A percentile compares a stretch with the other conserved stretches of the same genome.
phyloP scores from a whole-genome alignment of 2,329 filamentous ascomycete species.

The Chrysoporthe cubensis region DNA sequence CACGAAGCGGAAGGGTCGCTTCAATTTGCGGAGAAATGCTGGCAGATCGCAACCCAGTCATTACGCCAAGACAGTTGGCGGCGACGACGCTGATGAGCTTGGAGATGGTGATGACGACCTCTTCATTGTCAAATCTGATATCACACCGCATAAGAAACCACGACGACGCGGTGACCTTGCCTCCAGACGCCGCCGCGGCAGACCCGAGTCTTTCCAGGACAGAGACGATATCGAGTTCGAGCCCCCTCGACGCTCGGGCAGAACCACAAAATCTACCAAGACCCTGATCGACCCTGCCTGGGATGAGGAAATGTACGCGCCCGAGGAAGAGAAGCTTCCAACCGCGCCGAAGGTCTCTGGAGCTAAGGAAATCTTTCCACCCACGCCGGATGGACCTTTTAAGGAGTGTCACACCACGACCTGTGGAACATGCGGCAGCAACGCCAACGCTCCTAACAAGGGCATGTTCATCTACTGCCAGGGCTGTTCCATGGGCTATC shows the following conservation, averaged over 20 bases:
- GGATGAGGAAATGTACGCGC: constrained; percentile 58
- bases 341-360: constrained; percentile 60
- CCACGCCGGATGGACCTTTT: constrained; percentile 68
- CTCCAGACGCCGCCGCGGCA: constrained; percentile 27
- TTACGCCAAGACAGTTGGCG: not conserved
- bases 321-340: constrained; percentile 49
- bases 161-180: constrained; percentile 28
- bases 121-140: constrained; percentile 36
- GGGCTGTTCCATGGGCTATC: constrained; percentile 83
- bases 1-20: constrained; percentile 12
- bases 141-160: constrained; percentile 31
- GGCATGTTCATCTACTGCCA: constrained; percentile 85
- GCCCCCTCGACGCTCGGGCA: constrained; percentile 51
- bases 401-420: constrained; percentile 66
- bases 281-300: constrained; percentile 59
- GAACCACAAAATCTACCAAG: constrained; percentile 48
- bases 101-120: constrained; percentile 23
- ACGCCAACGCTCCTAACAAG: constrained; percentile 57
- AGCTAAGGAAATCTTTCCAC: constrained; percentile 75
- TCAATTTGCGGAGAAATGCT: constrained; percentile 12
- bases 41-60: not conserved
- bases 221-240: constrained; percentile 54
- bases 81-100: constrained; percentile 28
- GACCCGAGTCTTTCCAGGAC: constrained; percentile 41
- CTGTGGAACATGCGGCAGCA: constrained; percentile 74